Evolutionary conservation across 2,329 filamentous ascomycete genomes (phyloP), one percentile per base, ranked within the genome.

Genomic region (Penicillium frequentans): DNA sequence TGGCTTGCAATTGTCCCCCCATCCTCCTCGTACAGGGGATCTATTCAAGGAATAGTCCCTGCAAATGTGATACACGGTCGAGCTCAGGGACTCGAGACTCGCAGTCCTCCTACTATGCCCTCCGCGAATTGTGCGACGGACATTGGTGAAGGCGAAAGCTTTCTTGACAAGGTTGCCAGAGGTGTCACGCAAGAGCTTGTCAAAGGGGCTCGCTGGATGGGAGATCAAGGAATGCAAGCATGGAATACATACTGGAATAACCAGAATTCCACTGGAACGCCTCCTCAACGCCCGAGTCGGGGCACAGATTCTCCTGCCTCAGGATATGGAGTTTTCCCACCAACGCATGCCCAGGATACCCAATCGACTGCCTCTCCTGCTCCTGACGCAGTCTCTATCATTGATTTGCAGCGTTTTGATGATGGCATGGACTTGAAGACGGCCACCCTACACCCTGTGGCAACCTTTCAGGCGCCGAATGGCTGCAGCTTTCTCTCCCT

Each of bases 171-270:
- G 58, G 71, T 81, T 19, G 77, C 79, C 27, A 69, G 78, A 61
- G 79, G 79, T 35, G 77, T 81, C n/a, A 75, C 79, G 6, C 79
- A 81, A 61, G 79, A 81, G 63, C 67, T 81, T 26, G 73, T 81
- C 31, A 76, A 74, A 63, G 77, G 78, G 26, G 79, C 78, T 35
- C 75, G 75, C 59, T 81, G 78, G 77, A 76, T 81, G 66, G 77
- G 78, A 45, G 78, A 79, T 52, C 79, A 81, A 62, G 78, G 79
- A 19, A 63, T 80, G 49, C 78, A 80, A 57, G 77, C 76, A 6
- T 81, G 79, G 79, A 79, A 79, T 56, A 79, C 69, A 56, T 81
- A 81, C 62, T 81, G 79, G 77, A 78, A 78, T 51, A 78, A 76
- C 49, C 76, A 79, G 45, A 68, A 75, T 57, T 59, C 63, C 14